Base-by-base conservation (phyloP, 2,329 filamentous ascomycete species). In the Epichloe hybrida region DNA sequence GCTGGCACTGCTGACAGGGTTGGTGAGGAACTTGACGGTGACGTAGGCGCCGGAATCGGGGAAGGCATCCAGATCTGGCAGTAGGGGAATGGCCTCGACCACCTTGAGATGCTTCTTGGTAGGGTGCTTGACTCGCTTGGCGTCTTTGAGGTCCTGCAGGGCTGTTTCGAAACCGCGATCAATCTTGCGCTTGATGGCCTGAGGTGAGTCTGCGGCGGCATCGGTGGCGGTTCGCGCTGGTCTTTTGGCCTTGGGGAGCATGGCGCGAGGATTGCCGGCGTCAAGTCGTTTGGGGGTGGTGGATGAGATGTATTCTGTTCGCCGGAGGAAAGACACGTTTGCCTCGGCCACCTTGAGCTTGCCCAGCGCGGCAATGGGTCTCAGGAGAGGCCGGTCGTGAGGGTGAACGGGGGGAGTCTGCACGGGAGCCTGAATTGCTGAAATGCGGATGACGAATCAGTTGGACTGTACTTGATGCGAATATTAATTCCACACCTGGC, bases 241-340 rank as follows among this genome's bases (percentile, higher is more conserved):
- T 46, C 58, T 63, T 51, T 63, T 63, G 46, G 64, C 59, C 51
- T 65, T 66, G 41, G 66, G 54, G 31, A 69, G 56, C 23, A 65
- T 59, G 20, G 59, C 64, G 50, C 62, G 64, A 60, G 72, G 65
- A 38, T 75, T 69, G 47, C 76, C 66, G 34, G 71, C 71, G 13
- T 69, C 65, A 46, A 61, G 58, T 54, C 76, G 75, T 61, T 79
- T 80, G 5, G 72, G 63, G 34, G 70, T 71, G 21, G 72, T 69
- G 3, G 77, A 79, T 11, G 86, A 87, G 62, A 95, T 96, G 70
- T 97, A 97, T 67, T 98, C 93, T 51, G 93, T 97, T 61, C 91
- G 82, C 52, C 93, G 88, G 58, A 98, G 78, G 77, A 98, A 98
- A 55, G 88, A 95, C 50, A 95, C 88, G 55, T 84, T 83, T 17